A percentile compares a stretch with the other conserved stretches of the same genome.
phyloP scores from a whole-genome alignment of 106 monocot species.

The Dactylorhiza incarnata region DNA sequence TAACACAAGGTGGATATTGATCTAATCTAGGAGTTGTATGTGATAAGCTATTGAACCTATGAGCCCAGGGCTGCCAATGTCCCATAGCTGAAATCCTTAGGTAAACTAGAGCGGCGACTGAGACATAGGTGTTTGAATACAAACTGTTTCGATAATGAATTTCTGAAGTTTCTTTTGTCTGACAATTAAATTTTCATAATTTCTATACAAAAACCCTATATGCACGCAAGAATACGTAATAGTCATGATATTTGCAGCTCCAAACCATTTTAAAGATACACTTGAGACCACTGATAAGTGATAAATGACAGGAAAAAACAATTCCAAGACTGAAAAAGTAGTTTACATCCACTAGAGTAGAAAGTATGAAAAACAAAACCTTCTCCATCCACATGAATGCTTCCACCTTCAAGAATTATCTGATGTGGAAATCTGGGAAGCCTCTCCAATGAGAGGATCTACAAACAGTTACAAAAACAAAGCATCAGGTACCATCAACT shows the following conservation, averaged over 20 bases:
- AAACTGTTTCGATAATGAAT: too few species aligned
- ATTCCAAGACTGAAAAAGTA: neutral
- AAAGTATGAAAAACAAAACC: slow-evolving; percentile 34
- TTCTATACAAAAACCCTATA: too few species aligned
- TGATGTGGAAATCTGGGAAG: slow-evolving; percentile 60
- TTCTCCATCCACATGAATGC: slow-evolving; percentile 98
- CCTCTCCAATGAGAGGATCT: slow-evolving; percentile 76
- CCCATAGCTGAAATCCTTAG: too few species aligned
- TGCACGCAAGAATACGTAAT: too few species aligned
- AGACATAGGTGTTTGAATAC: too few species aligned
- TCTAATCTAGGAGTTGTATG: too few species aligned
- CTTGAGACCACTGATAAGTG: neutral
- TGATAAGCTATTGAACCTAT: too few species aligned
- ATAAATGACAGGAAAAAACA: neutral
- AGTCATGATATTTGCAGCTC: neutral
- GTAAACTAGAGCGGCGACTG: too few species aligned
- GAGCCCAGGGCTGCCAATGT: too few species aligned
- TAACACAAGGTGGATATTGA: too few species aligned
- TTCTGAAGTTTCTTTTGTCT: too few species aligned
- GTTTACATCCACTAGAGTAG: neutral
- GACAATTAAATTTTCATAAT: too few species aligned
- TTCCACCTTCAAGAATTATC: slow-evolving; percentile 98
- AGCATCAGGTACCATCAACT: neutral
- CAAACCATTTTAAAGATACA: slow-evolving; percentile 2
- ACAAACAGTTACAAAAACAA: slow-evolving; percentile 8